Base-by-base conservation (phyloP, 2,329 filamentous ascomycete species). In the Onygena corvina region DNA sequence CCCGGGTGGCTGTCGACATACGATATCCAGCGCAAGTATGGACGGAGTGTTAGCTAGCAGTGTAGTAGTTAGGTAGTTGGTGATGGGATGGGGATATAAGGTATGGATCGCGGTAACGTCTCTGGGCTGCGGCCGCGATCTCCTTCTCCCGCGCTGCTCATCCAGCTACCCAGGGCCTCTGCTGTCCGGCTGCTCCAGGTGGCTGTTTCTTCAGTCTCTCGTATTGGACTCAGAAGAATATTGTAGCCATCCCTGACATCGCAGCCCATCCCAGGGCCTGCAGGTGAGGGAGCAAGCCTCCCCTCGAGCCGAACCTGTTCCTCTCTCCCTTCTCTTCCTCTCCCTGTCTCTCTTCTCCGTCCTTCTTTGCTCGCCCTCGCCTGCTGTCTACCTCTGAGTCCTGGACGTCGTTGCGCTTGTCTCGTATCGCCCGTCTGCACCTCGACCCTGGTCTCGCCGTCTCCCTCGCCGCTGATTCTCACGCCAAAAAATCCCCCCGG, bases 301-400 rank as follows among this genome's bases (percentile, higher is more conserved):
- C 16, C 25, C 16, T 21, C 23, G 6, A 9, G 4, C 20, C 16
- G 30, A 11, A 29, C 14, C 11, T 33, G 16, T 16, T 20, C n/a
- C 46, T 47, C 23, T 18, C 20, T 36, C 29, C 3, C 14, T 23
- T 47, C 46, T 47, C 20, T 79, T 68, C 68, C 81, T 74, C 60
- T 74, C 40, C 7, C 74, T 64, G 83, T 68, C 46, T 80, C 76
- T 61, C 89, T 83, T 66, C 83, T 71, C 48, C 82, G 71, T 55
- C 71, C 63, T 66, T 85, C 85, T 21, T 47, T 12, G 20, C 14
- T 31, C 2, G 11, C 27, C 16, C 14, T 36, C 36, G 36, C 12
- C 9, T 25, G 20, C 20, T 11, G n/a, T 14, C 33, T 14, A 16
- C 12, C 29, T 11, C 29, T 31, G 29, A 11, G 9, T 11, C 4